Conservation (phyloP, 2,329 filamentous ascomycete genomes). For the Apiospora koreana region DNA sequence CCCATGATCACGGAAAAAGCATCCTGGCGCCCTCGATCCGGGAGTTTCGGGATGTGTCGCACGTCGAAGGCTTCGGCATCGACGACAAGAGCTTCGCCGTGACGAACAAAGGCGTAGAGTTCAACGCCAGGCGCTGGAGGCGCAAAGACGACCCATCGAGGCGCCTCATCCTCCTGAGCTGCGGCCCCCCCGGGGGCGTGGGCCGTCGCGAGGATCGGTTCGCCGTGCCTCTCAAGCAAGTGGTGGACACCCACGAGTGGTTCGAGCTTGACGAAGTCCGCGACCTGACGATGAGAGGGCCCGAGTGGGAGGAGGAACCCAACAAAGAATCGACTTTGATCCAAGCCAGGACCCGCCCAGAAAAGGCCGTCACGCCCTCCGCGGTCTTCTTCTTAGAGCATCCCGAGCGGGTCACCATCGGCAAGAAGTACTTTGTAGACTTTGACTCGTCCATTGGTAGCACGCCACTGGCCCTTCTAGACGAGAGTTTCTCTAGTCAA, state of each 20-base stretch:
- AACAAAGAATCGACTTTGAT: not conserved
- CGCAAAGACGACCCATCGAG: not conserved
- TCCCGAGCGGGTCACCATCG: not conserved
- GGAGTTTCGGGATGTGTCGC: conserved; percentile 15
- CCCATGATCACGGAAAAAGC: not conserved
- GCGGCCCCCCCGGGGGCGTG: not conserved
- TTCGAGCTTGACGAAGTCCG: not conserved
- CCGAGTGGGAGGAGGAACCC: not conserved
- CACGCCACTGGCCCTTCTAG: not conserved
- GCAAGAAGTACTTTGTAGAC: not conserved
- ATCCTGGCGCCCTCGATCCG: conserved; percentile 17
- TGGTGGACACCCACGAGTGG: not conserved
- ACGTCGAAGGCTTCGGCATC: conserved; percentile 12
- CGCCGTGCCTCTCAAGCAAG: not conserved
- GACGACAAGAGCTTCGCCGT: conserved; percentile 13
- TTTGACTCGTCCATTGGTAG: not conserved
- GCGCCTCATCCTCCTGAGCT: not conserved
- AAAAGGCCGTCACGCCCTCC: not conserved
- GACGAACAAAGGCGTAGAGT: conserved; percentile 16
- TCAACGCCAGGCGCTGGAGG: conserved; percentile 13
- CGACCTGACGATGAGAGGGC: not conserved
- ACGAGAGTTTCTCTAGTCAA: not conserved
- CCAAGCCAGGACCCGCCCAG: not conserved
- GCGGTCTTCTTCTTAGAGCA: not conserved
- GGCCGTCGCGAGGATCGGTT: not conserved